These are phyloP conservation scores for grape (Vitis vinifera) DNA, from an alignment of 164 flowering plant species.

Conservation along the genomic window ASM3070453v1 NC_081810.1:7593001-7593500, in stretches of 20 bases:
- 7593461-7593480: constrained; percentile 31
- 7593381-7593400: constrained; percentile 65
- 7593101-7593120: constrained; percentile 9
- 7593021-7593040: constrained; percentile 36
- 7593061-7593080: constrained; percentile 66
- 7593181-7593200: constrained; percentile 44
- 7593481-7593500: constrained; percentile 46
- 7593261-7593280: constrained; percentile 87
- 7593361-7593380: constrained; percentile 66
- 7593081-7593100: constrained; percentile 59
- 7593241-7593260: constrained; percentile 27
- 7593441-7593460: constrained; percentile 67
- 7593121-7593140: constrained; percentile 30
- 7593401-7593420: constrained; percentile 84
- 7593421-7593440: constrained; percentile 72
- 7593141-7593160: constrained; percentile 35
- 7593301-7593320: background rate
- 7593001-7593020: constrained; percentile 55
- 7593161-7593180: constrained; percentile 46
- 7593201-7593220: constrained; percentile 80
- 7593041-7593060: constrained; percentile 33
- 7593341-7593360: constrained; percentile 94
- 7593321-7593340: constrained; percentile 39
- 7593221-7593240: constrained; percentile 63
- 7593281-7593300: constrained; percentile 34